A percentile compares a stretch with the other conserved stretches of the same genome.
These are phyloP conservation scores for Aspergillus neoniger DNA, from an alignment of 2,329 filamentous ascomycete genomes.

Conservation along the genomic window DNA sequence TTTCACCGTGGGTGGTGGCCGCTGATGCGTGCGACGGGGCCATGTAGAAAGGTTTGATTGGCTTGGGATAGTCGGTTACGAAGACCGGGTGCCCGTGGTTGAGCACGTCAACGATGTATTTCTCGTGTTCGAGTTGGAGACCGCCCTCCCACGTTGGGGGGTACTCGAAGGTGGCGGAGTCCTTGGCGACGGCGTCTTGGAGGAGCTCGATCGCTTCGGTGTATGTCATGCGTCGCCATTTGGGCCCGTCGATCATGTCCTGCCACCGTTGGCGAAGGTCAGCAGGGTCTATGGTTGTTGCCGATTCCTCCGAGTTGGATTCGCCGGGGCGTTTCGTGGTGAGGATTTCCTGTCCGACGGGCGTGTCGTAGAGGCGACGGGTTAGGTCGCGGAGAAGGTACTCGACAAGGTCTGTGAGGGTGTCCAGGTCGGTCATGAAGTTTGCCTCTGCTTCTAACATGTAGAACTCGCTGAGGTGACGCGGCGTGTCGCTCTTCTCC, in stretches of 20 bases:
- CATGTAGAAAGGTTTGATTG: slow-evolving; percentile 94
- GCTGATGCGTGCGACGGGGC: slow-evolving; percentile 49
- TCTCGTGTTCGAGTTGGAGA: slow-evolving; percentile 90
- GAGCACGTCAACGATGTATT: slow-evolving; percentile 72
- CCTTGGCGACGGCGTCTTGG: slow-evolving; percentile 56
- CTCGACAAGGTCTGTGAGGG: slow-evolving; percentile 79
- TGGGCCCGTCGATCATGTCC: slow-evolving; percentile 56
- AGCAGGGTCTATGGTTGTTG: slow-evolving; percentile 28
- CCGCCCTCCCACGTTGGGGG: slow-evolving; percentile 70
- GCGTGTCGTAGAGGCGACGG: slow-evolving; percentile 51
- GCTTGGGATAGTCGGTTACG: slow-evolving; percentile 86
- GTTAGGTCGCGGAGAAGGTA: slow-evolving; percentile 67
- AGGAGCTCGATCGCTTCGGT: slow-evolving; percentile 72
- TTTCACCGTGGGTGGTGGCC: slow-evolving; percentile 41
- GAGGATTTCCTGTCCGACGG: slow-evolving; percentile 58
- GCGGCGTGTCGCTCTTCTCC: slow-evolving; percentile 87
- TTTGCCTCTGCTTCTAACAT: slow-evolving; percentile 94
- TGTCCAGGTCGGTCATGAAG: slow-evolving; percentile 69
- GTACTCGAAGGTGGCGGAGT: slow-evolving; percentile 62
- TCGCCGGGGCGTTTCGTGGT: slow-evolving; percentile 46
- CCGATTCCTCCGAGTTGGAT: slow-evolving; percentile 42
- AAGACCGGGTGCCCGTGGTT: slow-evolving; percentile 73
- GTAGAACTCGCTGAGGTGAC: slow-evolving; percentile 96
- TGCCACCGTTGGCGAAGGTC: slow-evolving; percentile 71
- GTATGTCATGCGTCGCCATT: slow-evolving; percentile 84